These are phyloP conservation scores for Nakaseomyces kungkrabaensis DNA, from an alignment of 1,139 yeast species.

Conservation along the genomic window DNA sequence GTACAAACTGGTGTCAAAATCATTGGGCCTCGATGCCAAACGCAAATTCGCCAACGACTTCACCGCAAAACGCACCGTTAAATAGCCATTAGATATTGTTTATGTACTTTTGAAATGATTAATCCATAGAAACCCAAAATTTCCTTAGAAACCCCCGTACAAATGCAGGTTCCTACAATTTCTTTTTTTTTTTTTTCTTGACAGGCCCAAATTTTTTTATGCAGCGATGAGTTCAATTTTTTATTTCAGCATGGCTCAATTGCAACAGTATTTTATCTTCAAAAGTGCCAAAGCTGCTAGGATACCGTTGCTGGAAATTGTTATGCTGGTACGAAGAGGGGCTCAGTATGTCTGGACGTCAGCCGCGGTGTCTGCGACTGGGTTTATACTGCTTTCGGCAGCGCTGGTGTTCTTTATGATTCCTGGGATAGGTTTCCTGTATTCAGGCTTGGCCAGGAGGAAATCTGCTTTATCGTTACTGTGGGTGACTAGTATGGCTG, in stretches of 20 bases:
- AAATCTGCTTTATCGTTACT: slow-evolving; percentile 84
- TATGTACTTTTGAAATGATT: no score
- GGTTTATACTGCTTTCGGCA: slow-evolving; percentile 42
- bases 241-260: no score
- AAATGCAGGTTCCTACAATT: no score
- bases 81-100: background rate
- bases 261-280: no score
- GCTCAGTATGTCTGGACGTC: slow-evolving; percentile 2
- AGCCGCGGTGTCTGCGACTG: slow-evolving; percentile 36
- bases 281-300: no score
- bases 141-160: background rate
- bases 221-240: no score
- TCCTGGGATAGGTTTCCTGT: slow-evolving; percentile 87
- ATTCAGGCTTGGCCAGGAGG: slow-evolving; percentile 89
- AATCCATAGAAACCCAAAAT: no score
- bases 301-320: no score
- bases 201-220: background rate
- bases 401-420: slow-evolving; percentile 85
- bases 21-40: slow-evolving; percentile 29
- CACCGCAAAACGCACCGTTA: slow-evolving; percentile 2
- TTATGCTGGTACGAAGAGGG: slow-evolving; percentile 4
- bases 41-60: slow-evolving; percentile 28
- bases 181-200: background rate
- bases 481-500: slow-evolving; percentile 69
- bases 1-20: slow-evolving; percentile 31